Conservation (phyloP, 2,329 filamentous ascomycete species). For the Fusarium torreyae region DNA sequence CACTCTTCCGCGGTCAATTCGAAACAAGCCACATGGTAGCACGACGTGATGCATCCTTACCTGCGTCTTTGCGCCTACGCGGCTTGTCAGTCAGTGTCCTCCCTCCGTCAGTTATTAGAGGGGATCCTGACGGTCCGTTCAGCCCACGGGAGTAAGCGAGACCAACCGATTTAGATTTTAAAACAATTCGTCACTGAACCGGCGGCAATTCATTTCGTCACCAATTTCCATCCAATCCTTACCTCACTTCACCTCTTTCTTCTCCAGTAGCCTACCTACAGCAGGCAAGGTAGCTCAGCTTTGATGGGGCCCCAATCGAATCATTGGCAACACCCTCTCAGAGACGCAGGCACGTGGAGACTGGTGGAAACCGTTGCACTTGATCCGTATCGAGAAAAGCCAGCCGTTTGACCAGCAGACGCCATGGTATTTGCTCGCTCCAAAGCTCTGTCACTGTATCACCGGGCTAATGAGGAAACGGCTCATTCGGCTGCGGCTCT, state of each 20-base stretch:
- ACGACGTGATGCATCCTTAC: slow-evolving; percentile 22
- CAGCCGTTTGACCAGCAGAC: slow-evolving; percentile 35
- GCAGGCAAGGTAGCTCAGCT: slow-evolving; percentile 17
- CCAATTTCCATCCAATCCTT: slow-evolving; percentile 13
- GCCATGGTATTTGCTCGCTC: slow-evolving; percentile 8
- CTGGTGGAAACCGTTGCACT: slow-evolving; percentile 44
- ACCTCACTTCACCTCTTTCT: neutral
- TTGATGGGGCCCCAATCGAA: slow-evolving; percentile 14
- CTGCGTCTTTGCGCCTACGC: slow-evolving; percentile 15
- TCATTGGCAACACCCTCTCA: slow-evolving; percentile 37
- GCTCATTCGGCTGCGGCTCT: slow-evolving; percentile 39
- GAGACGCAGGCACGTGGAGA: slow-evolving; percentile 44
- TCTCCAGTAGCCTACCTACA: slow-evolving; percentile 5
- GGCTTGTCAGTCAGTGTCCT: slow-evolving; percentile 8
- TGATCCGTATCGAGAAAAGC: slow-evolving; percentile 44
- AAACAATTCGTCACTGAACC: slow-evolving; percentile 20
- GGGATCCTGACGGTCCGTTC: slow-evolving; percentile 16
- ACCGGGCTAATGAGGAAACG: slow-evolving; percentile 28
- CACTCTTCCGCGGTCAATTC: slow-evolving; percentile 26
- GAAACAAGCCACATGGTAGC: slow-evolving; percentile 29
- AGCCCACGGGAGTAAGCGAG: slow-evolving; percentile 35
- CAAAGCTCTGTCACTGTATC: slow-evolving; percentile 4
- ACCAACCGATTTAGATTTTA: slow-evolving; percentile 8
- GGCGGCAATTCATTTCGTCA: slow-evolving; percentile 19
- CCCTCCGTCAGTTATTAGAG: neutral